These are phyloP conservation scores for Pichia occidentalis DNA, from an alignment of 805 yeast species.

Conservation along the genomic window DNA sequence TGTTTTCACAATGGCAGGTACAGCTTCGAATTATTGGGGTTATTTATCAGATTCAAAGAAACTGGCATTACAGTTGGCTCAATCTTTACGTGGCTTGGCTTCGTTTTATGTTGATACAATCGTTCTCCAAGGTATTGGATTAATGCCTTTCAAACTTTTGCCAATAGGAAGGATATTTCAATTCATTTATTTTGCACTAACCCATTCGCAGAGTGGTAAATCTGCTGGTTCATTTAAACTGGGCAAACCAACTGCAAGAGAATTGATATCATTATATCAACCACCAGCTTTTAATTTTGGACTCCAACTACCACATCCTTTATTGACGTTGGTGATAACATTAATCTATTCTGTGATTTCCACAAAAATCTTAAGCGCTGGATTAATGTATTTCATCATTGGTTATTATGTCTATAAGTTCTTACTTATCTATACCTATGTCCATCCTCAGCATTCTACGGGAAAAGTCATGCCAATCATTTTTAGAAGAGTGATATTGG, in stretches of 20 bases:
- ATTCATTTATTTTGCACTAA: slow-evolving; percentile 58
- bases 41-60: slow-evolving; percentile 82
- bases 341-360: slow-evolving; percentile 85
- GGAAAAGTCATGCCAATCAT: slow-evolving; percentile 95
- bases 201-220: slow-evolving; percentile 11
- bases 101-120: slow-evolving; percentile 86
- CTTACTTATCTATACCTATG: slow-evolving; percentile 82
- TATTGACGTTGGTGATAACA: slow-evolving; percentile 76
- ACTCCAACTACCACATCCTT: slow-evolving; percentile 83
- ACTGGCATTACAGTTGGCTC: slow-evolving; percentile 80
- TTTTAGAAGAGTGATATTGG: slow-evolving; percentile 73
- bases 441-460: slow-evolving; percentile 94
- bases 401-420: slow-evolving; percentile 90
- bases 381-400: slow-evolving; percentile 71
- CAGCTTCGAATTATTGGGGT: slow-evolving; percentile 76
- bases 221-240: slow-evolving; percentile 31
- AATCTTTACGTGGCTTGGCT: slow-evolving; percentile 71
- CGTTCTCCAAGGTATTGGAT: slow-evolving; percentile 76
- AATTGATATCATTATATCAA: slow-evolving; percentile 62
- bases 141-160: slow-evolving; percentile 83
- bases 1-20: slow-evolving; percentile 91
- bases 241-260: slow-evolving; percentile 64
- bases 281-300: slow-evolving; percentile 95
- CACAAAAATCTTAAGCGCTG: slow-evolving; percentile 78
- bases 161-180: slow-evolving; percentile 71